A percentile compares a stretch with the other conserved stretches of the same genome.
Conservation (phyloP, 192 early-diverging fungal species). For the Podila horticola region DNA sequence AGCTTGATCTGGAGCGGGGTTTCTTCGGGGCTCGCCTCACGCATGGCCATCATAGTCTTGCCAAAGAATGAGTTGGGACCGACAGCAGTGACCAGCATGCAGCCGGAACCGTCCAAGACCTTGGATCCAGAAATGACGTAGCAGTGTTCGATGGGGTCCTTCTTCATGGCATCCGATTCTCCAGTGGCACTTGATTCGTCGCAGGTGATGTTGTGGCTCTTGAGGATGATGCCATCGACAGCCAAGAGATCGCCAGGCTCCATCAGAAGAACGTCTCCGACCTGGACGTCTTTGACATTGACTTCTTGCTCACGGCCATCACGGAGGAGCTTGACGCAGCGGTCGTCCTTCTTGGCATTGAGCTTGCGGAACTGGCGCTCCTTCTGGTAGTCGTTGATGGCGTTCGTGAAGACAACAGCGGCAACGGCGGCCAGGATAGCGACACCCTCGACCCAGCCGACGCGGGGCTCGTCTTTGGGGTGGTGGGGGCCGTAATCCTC, state of each 20-base stretch:
- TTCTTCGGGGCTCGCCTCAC: conserved; percentile 71
- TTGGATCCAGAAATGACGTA: conserved; percentile 94
- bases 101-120: conserved; percentile 89
- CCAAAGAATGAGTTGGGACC: conserved; percentile 88
- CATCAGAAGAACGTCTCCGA: conserved; percentile 89
- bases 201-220: conserved; percentile 81
- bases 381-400: conserved; percentile 93
- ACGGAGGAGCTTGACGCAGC: conserved; percentile 77
- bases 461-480: conserved; percentile 73
- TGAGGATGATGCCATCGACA: conserved; percentile 89
- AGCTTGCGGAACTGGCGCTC: conserved; percentile 90
- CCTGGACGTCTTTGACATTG: conserved; percentile 82
- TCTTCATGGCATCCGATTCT: conserved; percentile 88
- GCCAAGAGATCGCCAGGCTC: conserved; percentile 95
- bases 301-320: conserved; percentile 80
- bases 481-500: conserved; percentile 76
- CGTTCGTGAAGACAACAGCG: conserved; percentile 90
- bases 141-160: conserved; percentile 73
- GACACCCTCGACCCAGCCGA: conserved; percentile 81
- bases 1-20: conserved; percentile 96
- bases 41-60: conserved; percentile 90
- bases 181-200: conserved; percentile 95
- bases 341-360: conserved; percentile 88
- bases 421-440: conserved; percentile 88
- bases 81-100: conserved; percentile 85